phyloP scores from a whole-genome alignment of 2,329 filamentous ascomycete species.

The Ophiostoma triangulosporum region DNA sequence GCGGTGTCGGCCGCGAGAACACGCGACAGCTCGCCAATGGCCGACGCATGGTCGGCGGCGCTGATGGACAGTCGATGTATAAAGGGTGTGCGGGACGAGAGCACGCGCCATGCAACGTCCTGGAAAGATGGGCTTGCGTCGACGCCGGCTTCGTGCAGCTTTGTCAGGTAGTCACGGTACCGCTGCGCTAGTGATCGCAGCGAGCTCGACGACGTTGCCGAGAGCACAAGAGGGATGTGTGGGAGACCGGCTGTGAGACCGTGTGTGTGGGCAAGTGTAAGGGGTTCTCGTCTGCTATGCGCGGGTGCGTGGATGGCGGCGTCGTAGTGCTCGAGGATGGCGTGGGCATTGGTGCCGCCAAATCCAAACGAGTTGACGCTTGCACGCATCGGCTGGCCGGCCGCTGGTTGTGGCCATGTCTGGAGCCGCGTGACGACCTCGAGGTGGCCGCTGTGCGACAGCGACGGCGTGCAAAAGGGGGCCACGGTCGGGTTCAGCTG shows the following conservation, averaged over 20 bases:
- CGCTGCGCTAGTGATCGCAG: background rate
- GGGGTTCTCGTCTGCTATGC: no score
- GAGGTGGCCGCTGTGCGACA: slow-evolving; percentile 24
- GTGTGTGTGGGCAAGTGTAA: no score
- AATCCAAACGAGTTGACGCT: slow-evolving; percentile 34
- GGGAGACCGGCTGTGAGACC: background rate
- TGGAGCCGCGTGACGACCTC: slow-evolving; percentile 20
- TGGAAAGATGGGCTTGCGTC: background rate
- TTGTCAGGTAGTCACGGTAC: background rate
- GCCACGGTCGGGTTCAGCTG: slow-evolving; percentile 27
- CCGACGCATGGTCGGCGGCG: background rate
- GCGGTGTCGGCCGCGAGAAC: background rate
- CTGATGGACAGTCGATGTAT: slow-evolving; percentile 3
- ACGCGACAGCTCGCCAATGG: background rate
- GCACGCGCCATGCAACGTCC: slow-evolving; percentile 2
- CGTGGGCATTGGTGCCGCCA: slow-evolving; percentile 31
- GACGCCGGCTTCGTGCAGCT: slow-evolving; percentile 12
- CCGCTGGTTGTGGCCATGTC: slow-evolving; percentile 19
- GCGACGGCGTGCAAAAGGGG: slow-evolving; percentile 18
- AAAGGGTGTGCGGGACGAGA: background rate
- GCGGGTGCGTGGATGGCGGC: slow-evolving; percentile 22
- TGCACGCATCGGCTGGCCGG: slow-evolving; percentile 27
- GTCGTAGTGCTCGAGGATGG: slow-evolving; percentile 31
- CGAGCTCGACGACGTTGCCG: slow-evolving; percentile 3
- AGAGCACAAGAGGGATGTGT: background rate